Percentiles rank a stretch among this genome's conserved stretches.
Conservation (phyloP, 164 flowering plant species). For the Piper longum region DNA sequence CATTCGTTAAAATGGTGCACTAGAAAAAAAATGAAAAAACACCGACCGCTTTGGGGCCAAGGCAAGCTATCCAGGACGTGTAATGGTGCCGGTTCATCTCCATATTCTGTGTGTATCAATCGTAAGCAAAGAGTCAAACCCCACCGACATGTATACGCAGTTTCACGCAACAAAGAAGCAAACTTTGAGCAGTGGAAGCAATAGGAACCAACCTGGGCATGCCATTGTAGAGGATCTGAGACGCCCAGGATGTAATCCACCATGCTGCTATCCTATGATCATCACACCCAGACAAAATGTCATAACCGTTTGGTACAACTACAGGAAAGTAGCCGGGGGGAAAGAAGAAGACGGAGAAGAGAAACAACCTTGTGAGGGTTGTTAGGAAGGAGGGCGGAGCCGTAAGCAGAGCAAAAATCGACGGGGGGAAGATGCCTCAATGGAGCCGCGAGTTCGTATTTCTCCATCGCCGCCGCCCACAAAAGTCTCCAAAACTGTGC, state of each 20-base stretch:
- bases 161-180: background rate
- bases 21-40: background rate
- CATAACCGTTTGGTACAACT: too few relatives aligned
- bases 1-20: background rate
- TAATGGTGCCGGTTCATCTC: constrained; percentile 64
- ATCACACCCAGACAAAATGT: background rate
- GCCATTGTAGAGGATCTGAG: constrained; percentile 87
- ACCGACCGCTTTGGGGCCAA: constrained; percentile 36
- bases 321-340: background rate
- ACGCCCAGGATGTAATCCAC: constrained; percentile 84
- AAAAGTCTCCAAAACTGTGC: too few relatives aligned
- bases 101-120: constrained; percentile 38
- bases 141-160: too few relatives aligned
- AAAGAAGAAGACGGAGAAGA: background rate
- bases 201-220: constrained; percentile 40
- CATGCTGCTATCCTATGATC: constrained; percentile 31
- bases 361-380: constrained; percentile 46
- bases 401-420: constrained; percentile 75
- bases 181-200: too few relatives aligned
- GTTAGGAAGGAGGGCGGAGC: constrained; percentile 79
- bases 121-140: background rate
- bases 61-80: constrained; percentile 55
- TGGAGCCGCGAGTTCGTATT: constrained; percentile 24
- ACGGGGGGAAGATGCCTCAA: constrained; percentile 64
- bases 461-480: background rate